Percentiles rank a stretch among this genome's conserved stretches.
phyloP scores from a whole-genome alignment of 371 early-diverging fungal species.

The Mucor piriformis region DNA sequence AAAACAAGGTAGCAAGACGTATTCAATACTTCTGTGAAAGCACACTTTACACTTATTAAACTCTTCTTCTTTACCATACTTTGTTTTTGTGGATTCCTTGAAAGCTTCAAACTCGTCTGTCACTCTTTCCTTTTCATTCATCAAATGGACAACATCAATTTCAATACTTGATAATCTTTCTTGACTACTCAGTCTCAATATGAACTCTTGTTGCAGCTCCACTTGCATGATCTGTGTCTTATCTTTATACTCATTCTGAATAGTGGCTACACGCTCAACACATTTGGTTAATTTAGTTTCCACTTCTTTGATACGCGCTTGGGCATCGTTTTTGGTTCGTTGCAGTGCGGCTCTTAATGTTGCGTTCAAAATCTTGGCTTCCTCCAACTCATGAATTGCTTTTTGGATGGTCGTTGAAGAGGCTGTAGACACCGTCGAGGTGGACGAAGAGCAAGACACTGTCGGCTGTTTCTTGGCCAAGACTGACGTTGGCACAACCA shows the following conservation, averaged over 20 bases:
- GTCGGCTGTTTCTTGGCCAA: neutral
- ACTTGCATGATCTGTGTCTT: neutral
- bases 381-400: neutral
- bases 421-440: neutral
- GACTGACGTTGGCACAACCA: neutral
- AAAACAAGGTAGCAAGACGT: conserved; percentile 40
- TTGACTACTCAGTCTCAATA: conserved; percentile 9
- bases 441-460: neutral
- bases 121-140: conserved; percentile 16
- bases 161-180: conserved; percentile 13
- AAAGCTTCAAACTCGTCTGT: neutral
- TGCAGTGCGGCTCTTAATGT: neutral
- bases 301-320: neutral
- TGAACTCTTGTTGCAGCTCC: neutral
- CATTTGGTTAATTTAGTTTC: neutral
- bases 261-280: neutral
- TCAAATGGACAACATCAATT: neutral
- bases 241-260: neutral
- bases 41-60: conserved; percentile 41
- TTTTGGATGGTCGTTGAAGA: neutral
- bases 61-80: conserved; percentile 9
- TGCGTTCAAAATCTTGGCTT: neutral
- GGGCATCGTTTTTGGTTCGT: neutral
- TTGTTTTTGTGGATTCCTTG: conserved; percentile 4
- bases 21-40: conserved; percentile 33